Evolutionary conservation across 768 basidiomycete species (phyloP).

Genomic region (Tylopilus intermedius): DNA sequence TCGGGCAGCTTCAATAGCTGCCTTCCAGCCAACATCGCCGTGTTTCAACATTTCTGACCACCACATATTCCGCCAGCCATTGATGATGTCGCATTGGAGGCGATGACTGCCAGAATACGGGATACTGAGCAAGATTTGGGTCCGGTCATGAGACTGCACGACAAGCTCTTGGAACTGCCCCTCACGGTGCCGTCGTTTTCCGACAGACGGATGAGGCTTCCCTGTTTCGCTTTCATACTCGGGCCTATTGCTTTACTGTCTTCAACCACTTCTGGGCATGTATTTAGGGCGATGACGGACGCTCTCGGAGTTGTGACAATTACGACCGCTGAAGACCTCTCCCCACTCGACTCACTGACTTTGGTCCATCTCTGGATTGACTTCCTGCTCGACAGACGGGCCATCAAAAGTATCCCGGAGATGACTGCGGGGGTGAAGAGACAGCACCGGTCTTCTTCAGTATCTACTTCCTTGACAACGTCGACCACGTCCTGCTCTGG

Average conservation of each 20-base stretch:
- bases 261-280: too few relatives aligned
- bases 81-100: neutral
- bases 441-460: too few relatives aligned
- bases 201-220: constrained; percentile 4
- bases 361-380: constrained; percentile 1
- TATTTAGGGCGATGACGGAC: too few relatives aligned
- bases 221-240: constrained; percentile 9
- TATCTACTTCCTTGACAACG: too few relatives aligned
- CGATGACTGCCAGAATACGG: neutral
- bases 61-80: neutral
- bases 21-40: neutral
- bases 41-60: neutral
- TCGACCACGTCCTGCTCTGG: too few relatives aligned
- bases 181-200: neutral
- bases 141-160: too few relatives aligned
- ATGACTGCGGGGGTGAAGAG: too few relatives aligned
- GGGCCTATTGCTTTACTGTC: neutral
- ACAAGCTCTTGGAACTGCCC: too few relatives aligned
- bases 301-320: constrained; percentile 9
- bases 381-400: too few relatives aligned
- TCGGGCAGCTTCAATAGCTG: constrained; percentile 9
- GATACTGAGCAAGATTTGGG: neutral
- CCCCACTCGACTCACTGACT: neutral
- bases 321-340: constrained; percentile 2
- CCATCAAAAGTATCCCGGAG: too few relatives aligned